Base-by-base conservation (phyloP, 2,329 filamentous ascomycete species). In the Cordyceps sp. region DNA sequence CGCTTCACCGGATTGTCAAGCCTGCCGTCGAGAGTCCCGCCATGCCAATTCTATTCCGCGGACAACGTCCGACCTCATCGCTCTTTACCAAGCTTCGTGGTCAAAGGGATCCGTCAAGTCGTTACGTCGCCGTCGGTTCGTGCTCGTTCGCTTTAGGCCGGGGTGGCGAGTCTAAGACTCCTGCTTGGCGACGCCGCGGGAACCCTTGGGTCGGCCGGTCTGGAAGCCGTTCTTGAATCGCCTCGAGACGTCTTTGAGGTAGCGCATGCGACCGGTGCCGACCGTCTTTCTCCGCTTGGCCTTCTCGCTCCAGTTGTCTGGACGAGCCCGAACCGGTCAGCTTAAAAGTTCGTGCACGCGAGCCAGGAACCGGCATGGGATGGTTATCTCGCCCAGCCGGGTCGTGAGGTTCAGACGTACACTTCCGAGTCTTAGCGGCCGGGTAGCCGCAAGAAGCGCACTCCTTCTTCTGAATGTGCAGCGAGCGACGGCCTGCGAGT, bases 271-370 rank as follows among this genome's bases (percentile, higher is more conserved):
- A 63, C 90, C 90, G 57, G 84, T 88, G 55, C 90, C 90, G 60
- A 82, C 88, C 58, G 88, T 94, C 86, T 94, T 96, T 80, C 90
- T 92, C 65, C 90, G 75, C 84, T 96, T 96, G 54, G 86, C 88
- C 82, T 98, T 98, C 77, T 96, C 88, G 64, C 82, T 76, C 90
- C 90, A 98, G 82, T 98, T 94, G 79, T 78, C 88, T 96, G 58
- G 59, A 18, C 40, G 22, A 12, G 12, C 12, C 4, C 10, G 10
- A 9, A 20, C 10, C 21, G 24, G 30, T 39, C 36, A n/a, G n/a
- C n/a, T n/a, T n/a, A n/a, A n/a, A n/a, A n/a, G n/a, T n/a, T n/a
- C n/a, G n/a, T n/a, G n/a, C n/a, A n/a, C n/a, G n/a, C n/a, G n/a
- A n/a, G n/a, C n/a, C n/a, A n/a, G n/a, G n/a, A n/a, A n/a, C n/a